Evolutionary conservation across 805 yeast genomes (phyloP), one percentile per base, ranked within the genome.

Genomic region (Monosporozyma aquatica): DNA sequence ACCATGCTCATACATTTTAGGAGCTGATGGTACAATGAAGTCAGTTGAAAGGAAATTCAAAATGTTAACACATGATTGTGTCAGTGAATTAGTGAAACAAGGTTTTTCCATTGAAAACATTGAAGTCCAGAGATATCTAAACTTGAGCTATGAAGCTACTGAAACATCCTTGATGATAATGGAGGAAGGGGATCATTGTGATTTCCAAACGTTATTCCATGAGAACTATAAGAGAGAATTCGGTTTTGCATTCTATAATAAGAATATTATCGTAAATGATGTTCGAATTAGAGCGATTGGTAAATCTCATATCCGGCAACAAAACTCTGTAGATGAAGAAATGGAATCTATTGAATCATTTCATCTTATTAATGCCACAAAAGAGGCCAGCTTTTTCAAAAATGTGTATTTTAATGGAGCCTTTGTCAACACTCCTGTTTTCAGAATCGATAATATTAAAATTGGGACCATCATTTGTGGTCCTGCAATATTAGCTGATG

Each of bases 141-240:
- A 87, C 56, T 66, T 87, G 70, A 72, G 94, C 54, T 89, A 84
- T 56, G 76, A 76, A 47, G 96, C 96, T 7, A 82, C 95, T n/a
- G 96, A 89, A 55, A 82, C 95, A 2, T 80, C 82, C 32, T 64
- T 89, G 47, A 82, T 87, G 83, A 76, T 83, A n/a, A 62, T 62
- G 17, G 61, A 63, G 37, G 59, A 55, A 30, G 51, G 22, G 13
- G 42, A 46, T 40, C 41, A 39, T 18, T 50, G 59, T 45, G 64
- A 67, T 22, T 75, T 71, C 51, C 53, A 59, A 14, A 56, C 62
- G 28, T 67, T 68, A 38, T 84, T 82, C 57, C 61, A 70, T 36
- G 66, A 68, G 11, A 63, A 69, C 42, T 94, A 84, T 55, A 66
- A 72, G 48, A 69, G 76, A 45, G 92, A 85, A 57, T 85, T 83